These are phyloP conservation scores for Aspergillus taichungensis DNA, from an alignment of 495 filamentous ascomycete genomes.

Conservation along the genomic window DNA sequence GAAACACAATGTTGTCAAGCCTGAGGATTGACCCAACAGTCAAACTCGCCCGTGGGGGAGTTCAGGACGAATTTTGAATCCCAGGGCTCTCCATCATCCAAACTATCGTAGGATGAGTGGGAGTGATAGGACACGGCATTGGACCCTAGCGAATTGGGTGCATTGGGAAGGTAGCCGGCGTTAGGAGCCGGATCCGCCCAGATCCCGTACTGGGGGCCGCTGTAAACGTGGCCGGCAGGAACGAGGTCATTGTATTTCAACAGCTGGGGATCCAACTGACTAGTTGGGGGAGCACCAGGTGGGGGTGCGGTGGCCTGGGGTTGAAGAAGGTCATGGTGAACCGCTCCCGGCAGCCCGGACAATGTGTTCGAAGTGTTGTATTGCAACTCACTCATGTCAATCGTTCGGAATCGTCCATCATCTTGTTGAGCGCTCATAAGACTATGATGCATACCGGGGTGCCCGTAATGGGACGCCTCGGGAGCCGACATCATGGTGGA, in stretches of 20 bases:
- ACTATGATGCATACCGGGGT: conserved; percentile 38
- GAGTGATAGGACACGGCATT: conserved; percentile 3
- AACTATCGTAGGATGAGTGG: conserved; percentile 1
- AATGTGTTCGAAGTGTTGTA: conserved; percentile 27
- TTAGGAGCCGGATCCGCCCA: conserved; percentile 12
- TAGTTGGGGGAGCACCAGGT: conserved; percentile 9
- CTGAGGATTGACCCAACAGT: conserved; percentile 14
- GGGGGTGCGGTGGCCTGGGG: conserved; percentile 17
- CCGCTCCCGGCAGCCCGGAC: conserved; percentile 44
- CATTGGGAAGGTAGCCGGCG: conserved; percentile 10
- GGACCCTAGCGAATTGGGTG: conserved; percentile 4
- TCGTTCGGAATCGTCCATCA: conserved; percentile 23
- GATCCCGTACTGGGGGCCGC: conserved; percentile 6
- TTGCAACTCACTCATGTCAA: conserved; percentile 22
- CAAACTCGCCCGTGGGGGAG: conserved; percentile 10
- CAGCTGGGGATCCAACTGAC: conserved; percentile 40
- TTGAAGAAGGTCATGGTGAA: conserved; percentile 46
- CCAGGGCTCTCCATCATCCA: conserved; percentile 12
- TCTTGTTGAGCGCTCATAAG: conserved; percentile 17
- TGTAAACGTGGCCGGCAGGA: conserved; percentile 5
- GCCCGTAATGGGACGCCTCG: conserved; percentile 53
- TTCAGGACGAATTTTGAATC: conserved; percentile 8
- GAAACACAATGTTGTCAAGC: conserved; percentile 1
- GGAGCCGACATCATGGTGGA: conserved; percentile 45
- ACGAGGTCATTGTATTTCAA: conserved; percentile 16